Evolutionary conservation across 352 stramenopile species (phyloP).

Genomic region (Globisporangium polare): DNA sequence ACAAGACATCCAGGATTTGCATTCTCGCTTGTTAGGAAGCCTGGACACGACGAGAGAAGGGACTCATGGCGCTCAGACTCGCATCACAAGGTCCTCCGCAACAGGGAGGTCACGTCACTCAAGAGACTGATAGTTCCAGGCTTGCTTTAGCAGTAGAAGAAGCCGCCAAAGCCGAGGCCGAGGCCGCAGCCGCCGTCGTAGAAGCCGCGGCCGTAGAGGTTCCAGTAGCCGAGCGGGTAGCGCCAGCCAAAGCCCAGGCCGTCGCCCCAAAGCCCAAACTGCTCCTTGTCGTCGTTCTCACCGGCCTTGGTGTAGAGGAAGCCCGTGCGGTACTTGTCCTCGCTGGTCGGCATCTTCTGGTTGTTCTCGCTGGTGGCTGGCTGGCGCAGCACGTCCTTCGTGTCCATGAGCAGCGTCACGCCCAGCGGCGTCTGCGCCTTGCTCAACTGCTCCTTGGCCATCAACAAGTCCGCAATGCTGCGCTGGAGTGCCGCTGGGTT

Average conservation of each 20-base stretch:
- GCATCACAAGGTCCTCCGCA: neutral
- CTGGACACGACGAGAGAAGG: too few relatives aligned
- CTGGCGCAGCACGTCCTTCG: constrained; percentile 24
- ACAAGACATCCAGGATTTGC: neutral
- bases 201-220: constrained; percentile 11
- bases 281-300: constrained; percentile 1
- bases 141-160: constrained; percentile 30
- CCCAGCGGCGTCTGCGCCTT: constrained; percentile 11
- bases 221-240: constrained; percentile 21
- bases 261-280: neutral
- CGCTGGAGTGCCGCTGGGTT: constrained; percentile 11
- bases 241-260: constrained; percentile 12
- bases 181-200: constrained; percentile 14
- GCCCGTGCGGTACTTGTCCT: neutral
- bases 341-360: constrained; percentile 8
- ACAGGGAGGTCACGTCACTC: neutral
- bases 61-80: too few relatives aligned
- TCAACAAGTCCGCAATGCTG: constrained; percentile 22
- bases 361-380: constrained; percentile 24
- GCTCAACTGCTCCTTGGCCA: constrained; percentile 9
- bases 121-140: neutral
- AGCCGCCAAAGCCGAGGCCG: constrained; percentile 1
- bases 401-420: constrained; percentile 15
- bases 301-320: constrained; percentile 8
- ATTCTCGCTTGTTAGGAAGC: neutral